phyloP scores from a whole-genome alignment of 1,284 basidiomycete species.

The Agaricales sp. region DNA sequence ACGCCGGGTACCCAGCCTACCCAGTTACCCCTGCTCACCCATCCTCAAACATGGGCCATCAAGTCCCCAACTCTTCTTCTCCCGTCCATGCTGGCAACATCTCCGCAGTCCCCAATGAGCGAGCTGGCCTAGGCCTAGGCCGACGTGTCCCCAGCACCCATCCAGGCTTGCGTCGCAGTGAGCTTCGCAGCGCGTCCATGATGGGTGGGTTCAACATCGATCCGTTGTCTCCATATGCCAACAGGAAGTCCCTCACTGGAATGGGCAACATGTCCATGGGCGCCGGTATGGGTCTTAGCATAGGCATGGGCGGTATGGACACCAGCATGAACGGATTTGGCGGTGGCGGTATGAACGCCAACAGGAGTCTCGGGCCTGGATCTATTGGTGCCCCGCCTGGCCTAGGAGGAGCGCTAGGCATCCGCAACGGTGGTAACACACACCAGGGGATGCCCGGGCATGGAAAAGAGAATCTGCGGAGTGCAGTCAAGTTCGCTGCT shows the following conservation, averaged over 20 bases:
- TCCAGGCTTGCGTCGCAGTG: background rate
- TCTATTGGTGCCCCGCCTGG: background rate
- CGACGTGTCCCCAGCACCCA: background rate
- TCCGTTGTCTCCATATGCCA: background rate
- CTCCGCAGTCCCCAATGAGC: background rate
- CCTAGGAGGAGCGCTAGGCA: background rate
- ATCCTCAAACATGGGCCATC: too few relatives aligned
- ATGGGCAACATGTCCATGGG: background rate
- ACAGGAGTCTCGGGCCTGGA: background rate
- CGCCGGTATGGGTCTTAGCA: background rate
- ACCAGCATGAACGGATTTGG: too few relatives aligned
- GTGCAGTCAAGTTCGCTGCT: background rate
- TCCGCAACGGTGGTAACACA: background rate
- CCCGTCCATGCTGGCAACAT: too few relatives aligned
- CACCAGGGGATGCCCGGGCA: too few relatives aligned
- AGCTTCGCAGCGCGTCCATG: background rate
- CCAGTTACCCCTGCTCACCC: too few relatives aligned
- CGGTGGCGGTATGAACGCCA: background rate
- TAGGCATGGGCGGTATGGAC: too few relatives aligned
- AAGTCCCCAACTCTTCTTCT: too few relatives aligned
- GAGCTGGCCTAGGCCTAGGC: background rate
- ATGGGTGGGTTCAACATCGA: background rate
- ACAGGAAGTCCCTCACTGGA: too few relatives aligned
- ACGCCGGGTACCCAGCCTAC: background rate
- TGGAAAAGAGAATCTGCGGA: too few relatives aligned